Evolutionary conservation across 768 basidiomycete genomes (phyloP), one percentile per base, ranked within the genome.

Genomic region (Termitomyces sp.): DNA sequence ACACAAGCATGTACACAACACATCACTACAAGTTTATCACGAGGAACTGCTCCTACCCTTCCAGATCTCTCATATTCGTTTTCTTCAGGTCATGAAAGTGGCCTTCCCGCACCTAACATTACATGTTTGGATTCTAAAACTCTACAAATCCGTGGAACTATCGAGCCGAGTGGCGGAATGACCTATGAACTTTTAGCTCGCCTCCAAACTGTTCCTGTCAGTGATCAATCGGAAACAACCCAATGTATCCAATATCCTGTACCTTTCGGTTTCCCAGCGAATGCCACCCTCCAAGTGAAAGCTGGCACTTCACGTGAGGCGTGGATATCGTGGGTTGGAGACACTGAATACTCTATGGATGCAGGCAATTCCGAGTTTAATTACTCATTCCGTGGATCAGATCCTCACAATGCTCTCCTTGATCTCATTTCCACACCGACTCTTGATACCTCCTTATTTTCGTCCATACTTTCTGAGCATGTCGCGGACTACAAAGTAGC

Each of bases 251-350:
- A 73, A 56, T 56, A 64, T 41, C 70, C 72, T 3, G 69, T 70
- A 19, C 41, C 67, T 1, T 68, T 50, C 17, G 71, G 71, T 10
- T 42, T 63, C 31, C 66, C 73, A 5, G 68, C 71, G 8, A 83
- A 82, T 53, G 75, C 73, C 26, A 74, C 74, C 50, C 70, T 89
- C 21, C 69, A 68, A 33, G 73, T 89, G 14, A 66, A 65, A 7
- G 70, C 67, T 21, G 60, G 67, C 1, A 67, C 72, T 19, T 73
- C 79, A 28, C 70, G 71, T 1, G 82, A 84, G 56, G 75, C 83
- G 0, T 87, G 82, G 84, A 69, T 89, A 61, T 79, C 81, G 7
- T 89, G 87, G 86, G 80, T 83, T 17, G 88, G 87, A n/a, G 86
- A 77, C 30, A 90, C 89, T 15, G 78, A 89, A 47, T 90, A 84